Base-by-base conservation (phyloP, 2,329 filamentous ascomycete species). In the Verticillium albo-atrum region DNA sequence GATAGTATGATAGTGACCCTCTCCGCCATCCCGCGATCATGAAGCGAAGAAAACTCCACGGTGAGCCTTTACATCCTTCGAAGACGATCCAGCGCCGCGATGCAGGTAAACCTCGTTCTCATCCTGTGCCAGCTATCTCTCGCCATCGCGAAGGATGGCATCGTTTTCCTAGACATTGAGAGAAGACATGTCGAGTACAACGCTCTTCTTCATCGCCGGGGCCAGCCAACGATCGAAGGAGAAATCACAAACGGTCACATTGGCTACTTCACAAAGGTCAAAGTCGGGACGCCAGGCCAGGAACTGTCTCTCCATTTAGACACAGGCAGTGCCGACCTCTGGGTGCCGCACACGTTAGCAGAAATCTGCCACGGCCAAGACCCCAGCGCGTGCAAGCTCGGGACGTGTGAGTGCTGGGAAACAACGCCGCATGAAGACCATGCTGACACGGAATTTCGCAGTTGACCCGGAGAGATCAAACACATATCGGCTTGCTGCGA, bases 311-410 rank as follows among this genome's bases (percentile, higher is more conserved):
- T 89, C 62, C 84, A 87, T 64, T 69, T 89, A 57, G 87, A 89
- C 70, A 89, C 87, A 6, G 87, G 87, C 56, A 89, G 85, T 72
- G 88, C 85, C 65, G 87, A 89, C 68, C 73, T 89, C 25, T 89
- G 87, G 86, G 82, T 88, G 42, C 79, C 81, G 15, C 70, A 71
- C 51, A 70, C 66, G 60, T 55, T 58, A 5, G 71, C 78, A 1
- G 62, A 61, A 34, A 74, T 80, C 14, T 84, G 82, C 67, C 60
- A 70, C 17, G 61, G 10, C 10, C 9, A 12, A 17, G n/a, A 68
- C 3, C 58, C 55, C 4, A 61, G 56, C 30, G 20, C 17, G 3
- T 54, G 59, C 52, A 55, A 35, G n/a, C 54, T 28, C n/a, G 51
- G 51, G 14, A 20, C 54, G 6, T 55, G 65, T 7, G 62, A 61